phyloP scores from a whole-genome alignment of 2,329 filamentous ascomycete species.

The Teratosphaeria viscida region DNA sequence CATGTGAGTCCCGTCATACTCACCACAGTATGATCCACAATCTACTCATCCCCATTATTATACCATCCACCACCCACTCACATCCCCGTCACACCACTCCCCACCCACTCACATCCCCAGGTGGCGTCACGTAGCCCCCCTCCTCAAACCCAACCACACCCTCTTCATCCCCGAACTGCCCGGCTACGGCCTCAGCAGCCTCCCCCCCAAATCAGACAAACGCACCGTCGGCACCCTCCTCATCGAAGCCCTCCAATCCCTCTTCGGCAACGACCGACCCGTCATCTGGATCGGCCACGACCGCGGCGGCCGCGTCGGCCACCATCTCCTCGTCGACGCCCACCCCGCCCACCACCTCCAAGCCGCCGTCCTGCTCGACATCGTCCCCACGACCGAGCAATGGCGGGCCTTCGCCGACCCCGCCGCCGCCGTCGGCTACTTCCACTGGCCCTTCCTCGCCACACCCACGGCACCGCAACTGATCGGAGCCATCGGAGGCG shows the following conservation, averaged over 20 bases:
- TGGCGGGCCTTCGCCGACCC: slow-evolving; percentile 34
- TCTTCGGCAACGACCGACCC: slow-evolving; percentile 23
- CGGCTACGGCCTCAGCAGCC: slow-evolving; percentile 36
- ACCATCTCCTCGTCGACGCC: slow-evolving; percentile 38
- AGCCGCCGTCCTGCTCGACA: slow-evolving; percentile 37
- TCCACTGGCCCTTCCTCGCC: slow-evolving; percentile 44
- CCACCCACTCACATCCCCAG: slow-evolving; percentile 1
- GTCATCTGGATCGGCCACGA: slow-evolving; percentile 42
- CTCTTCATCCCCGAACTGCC: slow-evolving; percentile 40
- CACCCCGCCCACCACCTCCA: slow-evolving; percentile 26
- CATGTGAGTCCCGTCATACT: slow-evolving; percentile 13
- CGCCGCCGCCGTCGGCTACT: slow-evolving; percentile 29
- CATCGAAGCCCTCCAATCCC: slow-evolving; percentile 28
- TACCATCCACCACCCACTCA: too few species aligned
- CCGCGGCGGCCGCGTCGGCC: slow-evolving; percentile 40
- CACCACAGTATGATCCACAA: too few species aligned
- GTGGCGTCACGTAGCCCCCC: slow-evolving; percentile 27
- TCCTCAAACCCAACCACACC: slow-evolving; percentile 30
- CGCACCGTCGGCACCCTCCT: slow-evolving; percentile 33
- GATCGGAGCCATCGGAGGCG: slow-evolving; percentile 34
- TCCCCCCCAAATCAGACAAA: slow-evolving; percentile 28
- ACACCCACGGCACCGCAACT: slow-evolving; percentile 35
- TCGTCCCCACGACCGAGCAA: slow-evolving; percentile 39
- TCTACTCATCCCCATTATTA: too few species aligned
- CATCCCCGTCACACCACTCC: not conserved